These are phyloP conservation scores for Zelopaecilomyces penicillatus DNA, from an alignment of 2,329 filamentous ascomycete species.

Conservation along the genomic window DNA sequence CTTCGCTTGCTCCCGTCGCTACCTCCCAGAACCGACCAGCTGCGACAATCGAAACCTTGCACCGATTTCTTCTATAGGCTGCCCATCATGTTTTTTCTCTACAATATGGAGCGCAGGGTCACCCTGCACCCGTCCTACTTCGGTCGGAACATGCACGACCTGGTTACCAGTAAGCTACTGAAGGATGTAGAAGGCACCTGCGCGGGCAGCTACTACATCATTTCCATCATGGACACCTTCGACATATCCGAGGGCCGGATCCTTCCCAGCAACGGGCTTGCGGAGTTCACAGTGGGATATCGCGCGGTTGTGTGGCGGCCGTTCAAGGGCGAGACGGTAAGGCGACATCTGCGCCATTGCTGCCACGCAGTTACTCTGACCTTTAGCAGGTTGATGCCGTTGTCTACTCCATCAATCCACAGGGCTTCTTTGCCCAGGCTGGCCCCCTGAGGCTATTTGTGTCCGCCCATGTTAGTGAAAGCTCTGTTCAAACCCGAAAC, in stretches of 20 bases:
- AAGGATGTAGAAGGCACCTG: conserved; percentile 93
- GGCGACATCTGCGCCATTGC: conserved; percentile 22
- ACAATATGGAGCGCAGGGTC: conserved; percentile 91
- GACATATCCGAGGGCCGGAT: conserved; percentile 92
- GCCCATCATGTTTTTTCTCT: conserved; percentile 86
- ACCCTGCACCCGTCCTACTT: conserved; percentile 97
- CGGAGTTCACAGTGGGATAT: conserved; percentile 91
- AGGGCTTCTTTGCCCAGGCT: conserved; percentile 83
- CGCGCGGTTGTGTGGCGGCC: conserved; percentile 95
- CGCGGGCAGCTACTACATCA: conserved; percentile 93
- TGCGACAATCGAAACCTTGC: too few species aligned
- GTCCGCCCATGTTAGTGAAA: conserved; percentile 62
- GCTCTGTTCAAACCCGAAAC: background rate
- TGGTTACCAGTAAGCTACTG: conserved; percentile 81
- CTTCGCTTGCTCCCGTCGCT: too few species aligned
- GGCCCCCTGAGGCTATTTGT: conserved; percentile 74
- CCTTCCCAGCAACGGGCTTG: conserved; percentile 80
- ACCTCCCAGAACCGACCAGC: too few species aligned
- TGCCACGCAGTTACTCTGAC: conserved; percentile 19
- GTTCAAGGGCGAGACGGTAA: conserved; percentile 95
- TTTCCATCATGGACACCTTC: conserved; percentile 94
- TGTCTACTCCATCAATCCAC: conserved; percentile 81
- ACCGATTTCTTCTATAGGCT: background rate
- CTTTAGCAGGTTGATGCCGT: conserved; percentile 75
- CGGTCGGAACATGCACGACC: conserved; percentile 83